A percentile compares a stretch with the other conserved stretches of the same genome.
phyloP scores from a whole-genome alignment of 192 early-diverging fungal genomes.

The Backusella australiensis region DNA sequence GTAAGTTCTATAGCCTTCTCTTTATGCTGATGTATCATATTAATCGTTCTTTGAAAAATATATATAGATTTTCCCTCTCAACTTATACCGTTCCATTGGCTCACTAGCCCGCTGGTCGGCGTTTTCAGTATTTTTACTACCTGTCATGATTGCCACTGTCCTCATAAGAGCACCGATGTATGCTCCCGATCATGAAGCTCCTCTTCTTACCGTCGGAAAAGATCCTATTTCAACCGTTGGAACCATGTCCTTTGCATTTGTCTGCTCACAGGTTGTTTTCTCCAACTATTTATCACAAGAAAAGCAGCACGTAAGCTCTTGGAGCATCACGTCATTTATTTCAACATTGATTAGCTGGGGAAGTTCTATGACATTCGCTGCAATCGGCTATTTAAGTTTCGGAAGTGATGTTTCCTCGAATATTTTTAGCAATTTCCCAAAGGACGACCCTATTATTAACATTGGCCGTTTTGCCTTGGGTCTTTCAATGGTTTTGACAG shows the following conservation, averaged over 20 bases:
- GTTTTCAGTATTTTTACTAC: constrained; percentile 56
- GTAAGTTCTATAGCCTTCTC: constrained; percentile 22
- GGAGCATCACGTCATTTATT: constrained; percentile 47
- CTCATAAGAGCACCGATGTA: constrained; percentile 56
- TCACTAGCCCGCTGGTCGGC: constrained; percentile 54
- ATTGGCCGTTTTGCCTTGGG: constrained; percentile 57
- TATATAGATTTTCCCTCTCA: constrained; percentile 53
- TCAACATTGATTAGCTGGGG: constrained; percentile 47
- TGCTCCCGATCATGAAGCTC: constrained; percentile 47
- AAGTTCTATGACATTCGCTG: constrained; percentile 58
- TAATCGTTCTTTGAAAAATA: background rate
- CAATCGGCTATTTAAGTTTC: constrained; percentile 60
- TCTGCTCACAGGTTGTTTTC: constrained; percentile 60
- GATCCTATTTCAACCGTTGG: constrained; percentile 62
- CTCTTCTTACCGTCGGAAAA: constrained; percentile 49
- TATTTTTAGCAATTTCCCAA: constrained; percentile 63
- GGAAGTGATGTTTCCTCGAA: constrained; percentile 59
- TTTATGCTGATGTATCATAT: background rate
- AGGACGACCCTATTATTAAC: constrained; percentile 58
- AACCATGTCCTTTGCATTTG: constrained; percentile 67
- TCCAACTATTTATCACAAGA: constrained; percentile 52
- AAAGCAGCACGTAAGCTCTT: constrained; percentile 41
- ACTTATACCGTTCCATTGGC: constrained; percentile 61
- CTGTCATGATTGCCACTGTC: constrained; percentile 60
- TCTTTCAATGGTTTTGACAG: constrained; percentile 59